Base-by-base conservation (phyloP, 1,139 yeast species). In the Eremothecium gossypii region DNA sequence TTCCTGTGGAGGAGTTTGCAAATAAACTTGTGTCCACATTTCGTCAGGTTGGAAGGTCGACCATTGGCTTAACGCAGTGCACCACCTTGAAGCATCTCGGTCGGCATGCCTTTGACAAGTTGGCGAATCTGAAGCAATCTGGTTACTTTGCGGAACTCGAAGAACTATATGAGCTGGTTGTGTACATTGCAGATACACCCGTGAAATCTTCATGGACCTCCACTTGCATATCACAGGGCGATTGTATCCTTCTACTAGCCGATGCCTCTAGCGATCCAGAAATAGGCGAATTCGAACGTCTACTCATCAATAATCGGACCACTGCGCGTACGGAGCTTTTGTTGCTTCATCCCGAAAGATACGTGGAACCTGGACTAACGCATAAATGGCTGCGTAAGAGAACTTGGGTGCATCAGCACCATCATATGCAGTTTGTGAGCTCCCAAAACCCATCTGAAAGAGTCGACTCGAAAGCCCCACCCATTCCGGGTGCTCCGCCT, bases 211-310 rank as follows among this genome's bases (percentile, higher is more conserved):
- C 79, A 28, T 91, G 98, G 98, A 86, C 96, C 0, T 74, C 78
- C 8, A 85, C 96, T 0, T 91, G 98, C 61, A 83, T 91, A 39
- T 77, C 93, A 5, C 97, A 89, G 61, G 97, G 96, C 9, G 98
- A 91, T 61, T 89, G 96, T 65, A 77, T 85, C 23, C 61, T 83
- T 29, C 62, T 83, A 10, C 59, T 83, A 13, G 91, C 89, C 0
- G 83, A 82, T 63, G 81, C 87, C 2, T 69, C 77, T 43, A 72
- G 76, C 2, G 79, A 79, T 6, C 78, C 87, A 0, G 76, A 76
- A 26, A 70, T 85, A 36, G 96, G 97, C 2, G 96, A 87, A 43
- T 87, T 79, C 57, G 98, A 91, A 61, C 70, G 82, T 40, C 60
- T 86, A 14, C 64, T 91, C 12, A 71, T 86, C 17, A 81, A 83